These are phyloP conservation scores for Pythium phragmiticola DNA, from an alignment of 352 stramenopile species.

Conservation along the genomic window DNA sequence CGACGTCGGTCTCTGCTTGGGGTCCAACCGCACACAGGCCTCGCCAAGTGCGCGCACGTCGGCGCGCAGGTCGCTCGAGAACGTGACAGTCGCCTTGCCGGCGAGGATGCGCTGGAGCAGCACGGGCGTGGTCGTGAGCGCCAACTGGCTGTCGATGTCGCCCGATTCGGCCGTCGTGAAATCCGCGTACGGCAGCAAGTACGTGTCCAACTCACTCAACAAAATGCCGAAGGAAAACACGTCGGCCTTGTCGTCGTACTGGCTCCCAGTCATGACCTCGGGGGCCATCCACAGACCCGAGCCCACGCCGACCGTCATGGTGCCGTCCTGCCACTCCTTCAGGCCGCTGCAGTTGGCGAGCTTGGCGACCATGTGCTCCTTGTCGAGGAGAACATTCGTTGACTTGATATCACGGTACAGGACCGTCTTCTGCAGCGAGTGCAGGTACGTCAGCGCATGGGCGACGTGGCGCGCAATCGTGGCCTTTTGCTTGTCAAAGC, in stretches of 20 bases:
- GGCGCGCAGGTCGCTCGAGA: slow-evolving; percentile 11
- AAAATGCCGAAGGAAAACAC: slow-evolving; percentile 61
- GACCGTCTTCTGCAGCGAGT: slow-evolving; percentile 32
- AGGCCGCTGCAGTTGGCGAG: slow-evolving; percentile 47
- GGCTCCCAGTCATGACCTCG: slow-evolving; percentile 37
- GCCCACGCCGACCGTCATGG: slow-evolving; percentile 26
- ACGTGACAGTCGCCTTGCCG: slow-evolving; percentile 27
- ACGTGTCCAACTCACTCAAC: slow-evolving; percentile 49
- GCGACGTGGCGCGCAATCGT: slow-evolving; percentile 45
- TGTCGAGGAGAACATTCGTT: slow-evolving; percentile 27
- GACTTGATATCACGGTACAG: slow-evolving; percentile 44
- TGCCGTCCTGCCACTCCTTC: slow-evolving; percentile 13
- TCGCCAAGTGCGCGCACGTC: slow-evolving; percentile 35
- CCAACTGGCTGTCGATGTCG: not conserved
- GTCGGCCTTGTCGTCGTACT: slow-evolving; percentile 45
- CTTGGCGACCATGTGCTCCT: slow-evolving; percentile 37
- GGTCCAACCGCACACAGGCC: slow-evolving; percentile 44
- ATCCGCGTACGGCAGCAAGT: slow-evolving; percentile 27
- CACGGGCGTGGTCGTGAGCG: slow-evolving; percentile 12
- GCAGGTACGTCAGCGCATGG: slow-evolving; percentile 47
- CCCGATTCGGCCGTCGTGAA: not conserved
- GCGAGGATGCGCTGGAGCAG: slow-evolving; percentile 38
- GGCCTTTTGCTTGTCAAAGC: slow-evolving; percentile 45
- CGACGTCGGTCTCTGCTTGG: slow-evolving; percentile 39
- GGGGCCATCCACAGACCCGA: slow-evolving; percentile 27